Base-by-base conservation (phyloP, 2,329 filamentous ascomycete species). In the Cercospora citrullina region DNA sequence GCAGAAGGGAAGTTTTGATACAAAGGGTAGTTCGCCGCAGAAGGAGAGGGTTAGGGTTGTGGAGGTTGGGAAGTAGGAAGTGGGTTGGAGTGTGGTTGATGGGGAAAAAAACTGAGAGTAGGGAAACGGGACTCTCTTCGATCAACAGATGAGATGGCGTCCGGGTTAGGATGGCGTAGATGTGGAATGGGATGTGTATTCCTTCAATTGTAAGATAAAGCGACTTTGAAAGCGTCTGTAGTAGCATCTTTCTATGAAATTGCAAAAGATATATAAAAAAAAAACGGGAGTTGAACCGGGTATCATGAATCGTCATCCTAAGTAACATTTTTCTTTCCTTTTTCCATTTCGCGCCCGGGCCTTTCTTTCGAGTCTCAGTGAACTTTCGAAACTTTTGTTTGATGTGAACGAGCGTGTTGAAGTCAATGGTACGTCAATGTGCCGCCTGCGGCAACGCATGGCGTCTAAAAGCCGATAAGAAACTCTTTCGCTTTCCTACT, bases 401-500 rank as follows among this genome's bases (percentile, higher is more conserved):
- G 33, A 39, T 7, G 5, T 39, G 14, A 39, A 39, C 5, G 33
- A 39, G 33, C 33, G 33, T 51, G 2, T 23, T n/a, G 4, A 31
- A 57, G 16, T n/a, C 9, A 18, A 12, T 10, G 26, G 6, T 8
- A 57, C 1, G 1, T 63, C 51, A 53, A 31, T 51, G 51, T 18
- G 64, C 62, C 6, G 51, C 10, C 64, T 55, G 58, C 48, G 39
- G 36, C 53, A 28, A 9, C 8, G 62, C 48, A 58, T 66, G 69
- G 23, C 68, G 66, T 63, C 78, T 79, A 71, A 84, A 84, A 33
- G 82, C 80, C 23, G 77, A 75, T 65, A 83, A 71, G 67, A 84
- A 80, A 68, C 81, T 84, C 76, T 84, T 84, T 66, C 82, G 77
- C 75, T 83, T 84, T 63, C 78, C 77, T 55, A 82, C 75, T 66